Percentiles rank a stretch among this genome's conserved stretches.
These are phyloP conservation scores for Aspergillus alliaceus DNA, from an alignment of 2,329 filamentous ascomycete species.

Conservation along the genomic window DNA sequence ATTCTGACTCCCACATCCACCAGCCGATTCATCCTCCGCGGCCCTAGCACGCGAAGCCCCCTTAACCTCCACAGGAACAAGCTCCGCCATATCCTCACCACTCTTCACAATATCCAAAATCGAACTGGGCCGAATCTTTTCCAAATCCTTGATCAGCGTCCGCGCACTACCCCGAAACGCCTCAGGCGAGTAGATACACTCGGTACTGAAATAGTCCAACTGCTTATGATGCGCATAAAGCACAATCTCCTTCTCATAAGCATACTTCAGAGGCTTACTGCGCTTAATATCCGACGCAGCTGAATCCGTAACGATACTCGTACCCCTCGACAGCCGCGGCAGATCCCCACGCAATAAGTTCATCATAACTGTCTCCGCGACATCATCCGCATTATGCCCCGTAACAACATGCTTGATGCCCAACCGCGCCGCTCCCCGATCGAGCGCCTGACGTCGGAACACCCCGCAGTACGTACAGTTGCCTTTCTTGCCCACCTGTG, in stretches of 20 bases:
- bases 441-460: conserved; percentile 88
- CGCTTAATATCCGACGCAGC: conserved; percentile 84
- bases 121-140: conserved; percentile 87
- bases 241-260: conserved; percentile 98
- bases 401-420: conserved; percentile 93
- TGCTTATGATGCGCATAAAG: conserved; percentile 96
- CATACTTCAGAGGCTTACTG: conserved; percentile 96
- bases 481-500: conserved; percentile 93
- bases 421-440: conserved; percentile 84
- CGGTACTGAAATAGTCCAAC: conserved; percentile 95
- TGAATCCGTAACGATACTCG: conserved; percentile 81
- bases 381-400: conserved; percentile 95
- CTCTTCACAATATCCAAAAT: conserved; percentile 93
- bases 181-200: conserved; percentile 97
- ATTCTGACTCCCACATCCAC: conserved; percentile 73
- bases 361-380: conserved; percentile 97
- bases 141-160: conserved; percentile 89
- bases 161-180: conserved; percentile 92
- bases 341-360: conserved; percentile 90
- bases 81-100: conserved; percentile 89
- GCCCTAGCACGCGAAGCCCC: conserved; percentile 24
- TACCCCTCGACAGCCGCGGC: conserved; percentile 81
- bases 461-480: conserved; percentile 99
- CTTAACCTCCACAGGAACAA: conserved; percentile 67
- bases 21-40: conserved; percentile 55